Conservation (phyloP, 78 protist species). For the Dictyostelium brefeldianum region DNA sequence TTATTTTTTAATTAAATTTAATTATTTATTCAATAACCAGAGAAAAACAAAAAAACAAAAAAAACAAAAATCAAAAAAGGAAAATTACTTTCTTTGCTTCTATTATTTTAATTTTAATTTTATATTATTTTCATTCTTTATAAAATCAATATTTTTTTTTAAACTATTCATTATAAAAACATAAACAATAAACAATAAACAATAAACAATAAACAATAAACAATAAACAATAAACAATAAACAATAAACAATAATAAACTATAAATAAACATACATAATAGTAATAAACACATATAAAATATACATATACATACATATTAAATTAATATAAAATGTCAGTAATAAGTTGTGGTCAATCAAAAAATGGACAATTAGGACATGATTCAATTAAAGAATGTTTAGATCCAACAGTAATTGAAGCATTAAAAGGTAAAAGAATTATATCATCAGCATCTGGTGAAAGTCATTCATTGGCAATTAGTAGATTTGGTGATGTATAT, state of each 20-base stretch:
- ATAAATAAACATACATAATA: not conserved
- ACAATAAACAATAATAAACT: not conserved
- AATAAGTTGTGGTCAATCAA: slow-evolving; percentile 47
- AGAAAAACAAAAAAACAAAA: not conserved
- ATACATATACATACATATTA: not conserved
- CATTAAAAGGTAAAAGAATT: slow-evolving; percentile 72
- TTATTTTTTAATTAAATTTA: not conserved
- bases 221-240: too few relatives aligned
- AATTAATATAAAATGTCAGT: not conserved
- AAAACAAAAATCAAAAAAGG: not conserved
- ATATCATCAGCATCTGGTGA: slow-evolving; percentile 56
- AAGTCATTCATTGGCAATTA: slow-evolving; percentile 46
- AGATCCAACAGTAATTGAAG: slow-evolving; percentile 72
- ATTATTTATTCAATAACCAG: not conserved
- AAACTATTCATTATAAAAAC: too few relatives aligned
- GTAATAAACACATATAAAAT: not conserved
- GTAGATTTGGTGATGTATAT: slow-evolving; percentile 82
- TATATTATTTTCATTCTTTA: too few relatives aligned
- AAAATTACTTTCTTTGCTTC: too few relatives aligned
- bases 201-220: not conserved
- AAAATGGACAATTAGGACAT: slow-evolving; percentile 61
- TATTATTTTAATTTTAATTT: too few relatives aligned
- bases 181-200: too few relatives aligned
- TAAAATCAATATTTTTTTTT: too few relatives aligned
- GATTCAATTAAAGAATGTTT: slow-evolving; percentile 53